Conservation (phyloP, 2,329 filamentous ascomycete species). For the Cordyceps cicadae region DNA sequence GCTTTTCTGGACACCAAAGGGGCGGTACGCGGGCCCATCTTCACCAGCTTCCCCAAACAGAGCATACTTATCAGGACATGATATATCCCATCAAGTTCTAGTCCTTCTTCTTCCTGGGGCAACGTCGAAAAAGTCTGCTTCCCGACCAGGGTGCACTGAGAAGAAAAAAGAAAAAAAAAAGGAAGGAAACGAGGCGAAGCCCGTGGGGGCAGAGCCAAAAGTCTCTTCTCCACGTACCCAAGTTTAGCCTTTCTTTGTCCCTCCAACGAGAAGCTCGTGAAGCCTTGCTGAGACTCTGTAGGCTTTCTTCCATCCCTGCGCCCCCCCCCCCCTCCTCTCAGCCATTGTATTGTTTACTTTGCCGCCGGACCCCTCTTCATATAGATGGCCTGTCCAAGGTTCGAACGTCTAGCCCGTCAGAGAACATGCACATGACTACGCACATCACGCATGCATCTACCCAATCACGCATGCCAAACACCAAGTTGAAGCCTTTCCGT, state of each 20-base stretch:
- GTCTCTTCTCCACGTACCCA: conserved; percentile 10
- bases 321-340: not conserved
- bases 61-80: not conserved
- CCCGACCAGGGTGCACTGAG: not conserved
- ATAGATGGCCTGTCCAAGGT: not conserved
- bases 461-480: not conserved
- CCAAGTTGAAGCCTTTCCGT: not conserved
- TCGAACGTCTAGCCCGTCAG: not conserved
- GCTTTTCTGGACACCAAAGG: not conserved
- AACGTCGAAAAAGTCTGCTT: not conserved
- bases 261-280: conserved; percentile 8
- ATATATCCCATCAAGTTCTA: not conserved
- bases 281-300: not conserved
- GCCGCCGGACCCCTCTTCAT: conserved; percentile 5
- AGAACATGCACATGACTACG: conserved; percentile 8
- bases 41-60: not conserved
- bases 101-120: not conserved
- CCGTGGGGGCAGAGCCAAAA: conserved; percentile 9
- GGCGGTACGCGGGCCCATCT: not conserved
- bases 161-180: not conserved
- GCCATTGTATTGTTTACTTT: conserved; percentile 11
- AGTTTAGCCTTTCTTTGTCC: not conserved
- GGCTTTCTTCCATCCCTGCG: not conserved
- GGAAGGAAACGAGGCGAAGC: conserved; percentile 2
- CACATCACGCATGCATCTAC: conserved; percentile 2